A percentile compares a stretch with the other conserved stretches of the same genome.
These are phyloP conservation scores for Smallanthus sonchifolius DNA, from an alignment of 129 eudicot genomes.

Conservation along the genomic window DNA sequence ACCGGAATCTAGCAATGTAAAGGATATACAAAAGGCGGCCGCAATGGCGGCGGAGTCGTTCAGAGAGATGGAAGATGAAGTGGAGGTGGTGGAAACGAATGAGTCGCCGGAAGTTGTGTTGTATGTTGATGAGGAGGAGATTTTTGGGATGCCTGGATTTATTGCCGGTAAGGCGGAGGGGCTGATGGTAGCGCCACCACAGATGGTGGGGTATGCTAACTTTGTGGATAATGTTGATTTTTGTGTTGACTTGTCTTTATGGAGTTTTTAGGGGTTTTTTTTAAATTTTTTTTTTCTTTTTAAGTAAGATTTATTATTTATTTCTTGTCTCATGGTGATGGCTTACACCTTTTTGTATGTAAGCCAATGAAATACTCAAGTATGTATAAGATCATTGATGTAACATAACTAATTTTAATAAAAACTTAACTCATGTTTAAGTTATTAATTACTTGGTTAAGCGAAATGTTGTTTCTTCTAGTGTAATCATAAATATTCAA, in stretches of 20 bases:
- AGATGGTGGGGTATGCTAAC: conserved; percentile 16
- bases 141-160: conserved; percentile 53
- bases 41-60: conserved; percentile 70
- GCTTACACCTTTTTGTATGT: too few species aligned
- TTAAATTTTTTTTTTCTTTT: background rate
- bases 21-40: conserved; percentile 72
- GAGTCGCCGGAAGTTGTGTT: conserved; percentile 17
- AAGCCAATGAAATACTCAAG: too few species aligned
- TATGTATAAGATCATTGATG: too few species aligned
- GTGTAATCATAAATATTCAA: too few species aligned
- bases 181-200: conserved; percentile 61
- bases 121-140: conserved; percentile 50
- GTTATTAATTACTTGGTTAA: too few species aligned
- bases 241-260: conserved; percentile 35
- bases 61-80: background rate
- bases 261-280: conserved; percentile 35
- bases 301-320: background rate
- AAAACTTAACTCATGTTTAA: too few species aligned
- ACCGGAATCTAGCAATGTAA: conserved; percentile 38
- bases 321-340: too few species aligned
- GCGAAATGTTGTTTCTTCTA: too few species aligned
- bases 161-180: conserved; percentile 63
- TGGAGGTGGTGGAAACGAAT: background rate
- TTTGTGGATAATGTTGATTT: conserved; percentile 34
- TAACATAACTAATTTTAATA: too few species aligned